Percentiles rank a stretch among this genome's conserved stretches.
Evolutionary conservation across 1,139 yeast genomes (phyloP).

Genomic region (Geotrichum klebahnii): DNA sequence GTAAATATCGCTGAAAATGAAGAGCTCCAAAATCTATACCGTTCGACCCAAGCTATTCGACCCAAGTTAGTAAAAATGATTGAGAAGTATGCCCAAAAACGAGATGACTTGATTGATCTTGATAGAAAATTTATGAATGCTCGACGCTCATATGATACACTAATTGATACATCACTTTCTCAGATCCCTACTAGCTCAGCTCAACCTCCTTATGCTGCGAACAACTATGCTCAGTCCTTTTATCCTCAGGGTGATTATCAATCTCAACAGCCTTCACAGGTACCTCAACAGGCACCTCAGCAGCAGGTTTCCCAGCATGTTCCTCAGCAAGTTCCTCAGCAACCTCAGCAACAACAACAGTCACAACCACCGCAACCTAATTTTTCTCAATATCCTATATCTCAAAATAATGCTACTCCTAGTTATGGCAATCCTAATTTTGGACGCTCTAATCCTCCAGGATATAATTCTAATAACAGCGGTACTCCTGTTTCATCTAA

Average conservation of each 20-base stretch:
- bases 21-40: slow-evolving; percentile 55
- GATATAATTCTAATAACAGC: no score
- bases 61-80: slow-evolving; percentile 68
- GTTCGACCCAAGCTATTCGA: slow-evolving; percentile 64
- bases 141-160: slow-evolving; percentile 61
- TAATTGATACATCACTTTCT: slow-evolving; percentile 50
- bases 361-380: slow-evolving; percentile 2
- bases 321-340: neutral
- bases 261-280: neutral
- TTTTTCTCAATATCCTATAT: slow-evolving; percentile 5
- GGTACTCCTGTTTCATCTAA: neutral
- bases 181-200: slow-evolving; percentile 27
- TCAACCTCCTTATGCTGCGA: slow-evolving; percentile 5
- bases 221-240: slow-evolving; percentile 6
- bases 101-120: slow-evolving; percentile 65
- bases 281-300: neutral
- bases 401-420: neutral
- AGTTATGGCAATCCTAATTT: neutral
- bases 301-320: no score
- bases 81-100: slow-evolving; percentile 68
- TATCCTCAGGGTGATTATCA: slow-evolving; percentile 5
- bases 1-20: slow-evolving; percentile 42
- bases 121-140: slow-evolving; percentile 68
- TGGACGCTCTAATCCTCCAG: neutral
- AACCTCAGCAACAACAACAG: slow-evolving; percentile 3